phyloP scores from a whole-genome alignment of 2,329 filamentous ascomycete genomes.

The Sporothrix luriei region DNA sequence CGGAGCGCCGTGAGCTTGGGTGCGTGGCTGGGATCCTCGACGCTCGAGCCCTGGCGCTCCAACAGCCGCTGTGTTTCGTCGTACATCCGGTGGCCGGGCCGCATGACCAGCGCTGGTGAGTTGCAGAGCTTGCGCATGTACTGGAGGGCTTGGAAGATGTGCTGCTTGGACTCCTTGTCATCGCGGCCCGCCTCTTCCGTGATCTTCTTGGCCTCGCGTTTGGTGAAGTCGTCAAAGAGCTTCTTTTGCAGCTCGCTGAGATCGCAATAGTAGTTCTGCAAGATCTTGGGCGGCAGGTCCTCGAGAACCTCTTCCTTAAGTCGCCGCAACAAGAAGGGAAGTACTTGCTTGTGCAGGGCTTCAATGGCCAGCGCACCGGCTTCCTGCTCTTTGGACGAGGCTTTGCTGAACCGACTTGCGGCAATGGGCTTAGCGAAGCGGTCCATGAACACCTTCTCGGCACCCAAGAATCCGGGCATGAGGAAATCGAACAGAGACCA shows the following conservation, averaged over 20 bases:
- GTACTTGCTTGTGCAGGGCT: conserved; percentile 96
- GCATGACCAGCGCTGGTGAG: conserved; percentile 93
- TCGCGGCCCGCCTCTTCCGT: conserved; percentile 78
- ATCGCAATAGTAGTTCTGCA: conserved; percentile 99
- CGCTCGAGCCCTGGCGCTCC: conserved; percentile 73
- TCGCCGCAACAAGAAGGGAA: conserved; percentile 92
- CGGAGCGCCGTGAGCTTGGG: conserved; percentile 89
- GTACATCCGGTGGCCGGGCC: conserved; percentile 88
- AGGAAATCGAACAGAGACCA: conserved; percentile 99
- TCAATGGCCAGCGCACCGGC: conserved; percentile 94
- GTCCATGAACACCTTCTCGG: conserved; percentile 92
- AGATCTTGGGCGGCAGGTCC: conserved; percentile 93
- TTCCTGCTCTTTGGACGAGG: conserved; percentile 97
- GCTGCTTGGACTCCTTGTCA: conserved; percentile 92
- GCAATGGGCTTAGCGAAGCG: conserved; percentile 94
- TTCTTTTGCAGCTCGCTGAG: conserved; percentile 92
- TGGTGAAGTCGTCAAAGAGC: conserved; percentile 94
- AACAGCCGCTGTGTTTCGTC: conserved; percentile 82
- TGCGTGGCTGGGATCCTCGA: conserved; percentile 85
- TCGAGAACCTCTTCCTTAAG: conserved; percentile 97
- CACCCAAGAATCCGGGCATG: conserved; percentile 96
- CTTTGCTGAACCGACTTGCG: conserved; percentile 92
- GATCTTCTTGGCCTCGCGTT: conserved; percentile 87
- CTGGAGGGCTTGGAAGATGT: conserved; percentile 98
- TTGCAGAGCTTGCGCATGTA: conserved; percentile 99